A percentile compares a stretch with the other conserved stretches of the same genome.
These are phyloP conservation scores for Entomophthora muscae DNA, from an alignment of 371 early-diverging fungal genomes.

Conservation along the genomic window DNA sequence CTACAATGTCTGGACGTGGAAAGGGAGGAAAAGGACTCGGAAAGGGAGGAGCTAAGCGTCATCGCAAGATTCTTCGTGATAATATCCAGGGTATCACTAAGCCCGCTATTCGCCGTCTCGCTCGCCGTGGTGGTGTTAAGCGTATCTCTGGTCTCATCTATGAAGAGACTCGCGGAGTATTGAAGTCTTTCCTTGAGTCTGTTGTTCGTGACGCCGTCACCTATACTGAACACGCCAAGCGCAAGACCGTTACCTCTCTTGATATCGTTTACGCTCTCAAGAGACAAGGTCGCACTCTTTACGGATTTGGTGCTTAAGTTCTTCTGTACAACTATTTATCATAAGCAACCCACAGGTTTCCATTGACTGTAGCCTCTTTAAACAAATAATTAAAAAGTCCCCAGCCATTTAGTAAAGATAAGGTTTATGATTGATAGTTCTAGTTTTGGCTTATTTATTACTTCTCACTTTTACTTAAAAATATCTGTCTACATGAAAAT, in stretches of 20 bases:
- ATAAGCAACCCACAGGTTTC: too few relatives aligned
- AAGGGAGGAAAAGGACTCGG: constrained; percentile 96
- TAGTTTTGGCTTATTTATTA: too few relatives aligned
- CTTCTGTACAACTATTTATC: too few relatives aligned
- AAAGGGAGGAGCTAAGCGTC: constrained; percentile 97
- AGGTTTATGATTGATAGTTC: too few relatives aligned
- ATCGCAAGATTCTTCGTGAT: constrained; percentile 97
- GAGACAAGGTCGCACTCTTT: constrained; percentile 91
- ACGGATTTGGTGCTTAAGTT: constrained; percentile 23
- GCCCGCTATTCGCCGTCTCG: constrained; percentile 99
- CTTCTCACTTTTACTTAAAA: too few relatives aligned
- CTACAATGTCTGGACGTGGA: constrained; percentile 55
- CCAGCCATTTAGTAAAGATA: too few relatives aligned
- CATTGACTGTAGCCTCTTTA: too few relatives aligned
- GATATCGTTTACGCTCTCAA: constrained; percentile 26
- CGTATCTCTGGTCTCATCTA: constrained; percentile 99
- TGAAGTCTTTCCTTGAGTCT: constrained; percentile 95
- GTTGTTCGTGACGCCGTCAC: constrained; percentile 96
- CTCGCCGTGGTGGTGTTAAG: constrained; percentile 99
- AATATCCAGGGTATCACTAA: constrained; percentile 98
- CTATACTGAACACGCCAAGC: constrained; percentile 99
- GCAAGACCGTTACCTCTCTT: constrained; percentile 95
- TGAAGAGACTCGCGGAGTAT: constrained; percentile 94
- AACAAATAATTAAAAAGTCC: too few relatives aligned
- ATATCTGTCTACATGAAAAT: too few relatives aligned